Percentiles rank a stretch among this genome's conserved stretches.
Evolutionary conservation across 2,329 filamentous ascomycete genomes (phyloP).

Genomic region (Colletotrichum trifolii): DNA sequence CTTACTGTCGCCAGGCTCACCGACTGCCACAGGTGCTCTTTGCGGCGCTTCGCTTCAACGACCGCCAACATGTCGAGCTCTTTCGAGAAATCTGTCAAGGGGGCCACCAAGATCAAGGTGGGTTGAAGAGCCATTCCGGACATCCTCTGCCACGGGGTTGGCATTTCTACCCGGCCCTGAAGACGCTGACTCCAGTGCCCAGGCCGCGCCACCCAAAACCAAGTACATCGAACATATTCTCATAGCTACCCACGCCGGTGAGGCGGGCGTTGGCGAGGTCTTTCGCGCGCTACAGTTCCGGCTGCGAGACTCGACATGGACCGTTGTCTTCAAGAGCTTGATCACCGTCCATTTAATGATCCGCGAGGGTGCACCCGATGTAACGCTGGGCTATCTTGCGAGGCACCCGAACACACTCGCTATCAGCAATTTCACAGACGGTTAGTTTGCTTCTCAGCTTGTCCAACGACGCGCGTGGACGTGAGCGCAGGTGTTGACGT

Average conservation of each 20-base stretch:
- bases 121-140: conserved; percentile 18
- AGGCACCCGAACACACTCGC: conserved; percentile 85
- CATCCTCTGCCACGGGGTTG: not conserved
- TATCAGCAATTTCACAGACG: conserved; percentile 91
- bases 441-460: conserved; percentile 62
- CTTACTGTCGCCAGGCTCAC: conserved; percentile 38
- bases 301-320: conserved; percentile 97
- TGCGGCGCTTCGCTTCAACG: conserved; percentile 6
- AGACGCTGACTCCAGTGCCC: conserved; percentile 32
- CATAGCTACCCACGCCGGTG: conserved; percentile 92
- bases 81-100: conserved; percentile 99
- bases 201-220: conserved; percentile 86
- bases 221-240: conserved; percentile 99
- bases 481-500: conserved; percentile 12
- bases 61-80: conserved; percentile 75
- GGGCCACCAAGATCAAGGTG: conserved; percentile 97
- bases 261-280: conserved; percentile 94
- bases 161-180: conserved; percentile 29
- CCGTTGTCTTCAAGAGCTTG: conserved; percentile 97
- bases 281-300: conserved; percentile 91
- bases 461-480: not conserved
- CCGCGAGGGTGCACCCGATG: conserved; percentile 89
- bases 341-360: conserved; percentile 99
- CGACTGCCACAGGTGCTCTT: conserved; percentile 13
- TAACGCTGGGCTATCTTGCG: conserved; percentile 85